Evolutionary conservation across 495 filamentous ascomycete genomes (phyloP).

Genomic region (Annulohypoxylon stygium): DNA sequence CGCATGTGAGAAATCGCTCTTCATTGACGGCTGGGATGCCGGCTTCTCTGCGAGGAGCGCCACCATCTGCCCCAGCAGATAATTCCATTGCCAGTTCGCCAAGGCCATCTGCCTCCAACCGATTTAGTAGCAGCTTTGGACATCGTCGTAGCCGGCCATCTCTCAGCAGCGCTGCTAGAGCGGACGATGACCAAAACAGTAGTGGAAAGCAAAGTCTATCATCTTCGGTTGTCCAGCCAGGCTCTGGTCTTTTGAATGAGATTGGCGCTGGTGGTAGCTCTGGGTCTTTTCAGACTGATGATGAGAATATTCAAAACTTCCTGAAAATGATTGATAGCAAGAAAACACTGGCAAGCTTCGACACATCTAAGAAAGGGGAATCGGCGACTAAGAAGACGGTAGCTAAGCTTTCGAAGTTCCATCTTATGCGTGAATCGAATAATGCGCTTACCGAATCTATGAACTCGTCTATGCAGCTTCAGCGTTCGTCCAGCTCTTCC

Average conservation of each 20-base stretch:
- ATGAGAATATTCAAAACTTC: conserved; percentile 94
- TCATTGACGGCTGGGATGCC: conserved; percentile 75
- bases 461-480: conserved; percentile 83
- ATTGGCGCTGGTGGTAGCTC: conserved; percentile 76
- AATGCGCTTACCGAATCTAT: conserved; percentile 88
- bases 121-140: conserved; percentile 76
- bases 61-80: conserved; percentile 68
- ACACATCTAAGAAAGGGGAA: conserved; percentile 68
- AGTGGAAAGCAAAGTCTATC: conserved; percentile 88
- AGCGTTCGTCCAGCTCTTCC: conserved; percentile 84
- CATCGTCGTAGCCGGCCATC: conserved; percentile 83
- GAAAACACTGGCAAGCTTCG: conserved; percentile 81
- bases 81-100: conserved; percentile 75
- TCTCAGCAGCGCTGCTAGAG: conserved; percentile 75
- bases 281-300: conserved; percentile 84
- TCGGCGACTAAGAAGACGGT: conserved; percentile 72
- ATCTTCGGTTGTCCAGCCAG: conserved; percentile 85
- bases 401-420: conserved; percentile 80
- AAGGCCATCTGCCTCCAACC: conserved; percentile 81
- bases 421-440: conserved; percentile 87
- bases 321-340: conserved; percentile 84
- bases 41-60: conserved; percentile 69
- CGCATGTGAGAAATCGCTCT: conserved; percentile 75
- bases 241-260: conserved; percentile 85
- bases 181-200: conserved; percentile 86